Evolutionary conservation across 1,284 basidiomycete species (phyloP).

Genomic region (Malassezia slooffiae): DNA sequence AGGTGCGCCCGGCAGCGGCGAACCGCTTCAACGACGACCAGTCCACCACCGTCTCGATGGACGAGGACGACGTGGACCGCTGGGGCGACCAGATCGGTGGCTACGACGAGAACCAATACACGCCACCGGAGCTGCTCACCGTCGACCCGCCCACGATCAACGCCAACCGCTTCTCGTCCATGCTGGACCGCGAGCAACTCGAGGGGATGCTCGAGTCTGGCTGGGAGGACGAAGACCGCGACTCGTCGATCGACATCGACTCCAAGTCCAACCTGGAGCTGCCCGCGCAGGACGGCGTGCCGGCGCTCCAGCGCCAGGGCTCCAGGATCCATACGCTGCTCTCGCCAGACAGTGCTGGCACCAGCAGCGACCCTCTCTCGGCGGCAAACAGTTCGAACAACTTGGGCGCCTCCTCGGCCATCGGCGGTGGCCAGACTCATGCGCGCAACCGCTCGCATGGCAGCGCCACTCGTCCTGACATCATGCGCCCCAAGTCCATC

Average conservation of each 20-base stretch:
- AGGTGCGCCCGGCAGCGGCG: slow-evolving; percentile 15
- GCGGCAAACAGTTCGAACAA: too few relatives aligned
- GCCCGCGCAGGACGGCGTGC: too few relatives aligned
- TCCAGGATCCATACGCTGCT: too few relatives aligned
- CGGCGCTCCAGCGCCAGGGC: too few relatives aligned
- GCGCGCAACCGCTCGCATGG: slow-evolving; percentile 15
- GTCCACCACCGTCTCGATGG: slow-evolving; percentile 17
- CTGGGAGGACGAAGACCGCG: slow-evolving; percentile 2
- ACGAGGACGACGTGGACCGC: slow-evolving; percentile 67
- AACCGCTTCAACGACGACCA: slow-evolving; percentile 16
- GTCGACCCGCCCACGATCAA: not conserved
- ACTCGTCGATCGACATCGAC: slow-evolving; percentile 9
- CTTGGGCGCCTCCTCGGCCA: slow-evolving; percentile 11
- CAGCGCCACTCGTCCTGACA: slow-evolving; percentile 3
- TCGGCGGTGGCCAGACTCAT: slow-evolving; percentile 4
- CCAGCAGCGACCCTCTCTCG: too few relatives aligned
- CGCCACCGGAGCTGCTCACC: slow-evolving; percentile 6
- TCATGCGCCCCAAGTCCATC: too few relatives aligned
- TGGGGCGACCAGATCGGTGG: slow-evolving; percentile 59
- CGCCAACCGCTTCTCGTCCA: not conserved
- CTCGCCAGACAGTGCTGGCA: too few relatives aligned
- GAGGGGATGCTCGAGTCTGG: slow-evolving; percentile 9
- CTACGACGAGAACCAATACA: slow-evolving; percentile 23
- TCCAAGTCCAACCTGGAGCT: too few relatives aligned
- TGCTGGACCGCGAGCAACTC: slow-evolving; percentile 4